Conservation (phyloP, 2,329 filamentous ascomycete genomes). For the Camptophora hylomeconis region DNA sequence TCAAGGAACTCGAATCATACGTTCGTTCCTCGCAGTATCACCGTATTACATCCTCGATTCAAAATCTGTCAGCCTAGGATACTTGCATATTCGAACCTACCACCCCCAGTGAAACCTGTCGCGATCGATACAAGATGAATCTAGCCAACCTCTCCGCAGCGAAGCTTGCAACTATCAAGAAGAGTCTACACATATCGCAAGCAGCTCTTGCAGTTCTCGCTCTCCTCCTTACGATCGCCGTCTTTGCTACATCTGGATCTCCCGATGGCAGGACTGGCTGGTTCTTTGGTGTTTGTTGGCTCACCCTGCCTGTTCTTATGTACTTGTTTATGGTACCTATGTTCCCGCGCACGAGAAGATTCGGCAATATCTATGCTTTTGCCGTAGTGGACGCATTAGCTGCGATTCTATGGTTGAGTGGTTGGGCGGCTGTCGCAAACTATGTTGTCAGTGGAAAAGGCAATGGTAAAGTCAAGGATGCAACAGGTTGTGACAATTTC, state of each 20-base stretch:
- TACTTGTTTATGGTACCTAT: slow-evolving; percentile 49
- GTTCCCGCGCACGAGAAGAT: slow-evolving; percentile 44
- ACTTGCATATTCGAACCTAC: too few relatives aligned
- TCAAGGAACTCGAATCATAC: too few relatives aligned
- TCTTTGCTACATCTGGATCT: slow-evolving; percentile 41
- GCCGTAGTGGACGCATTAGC: slow-evolving; percentile 42
- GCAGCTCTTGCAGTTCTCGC: slow-evolving; percentile 44
- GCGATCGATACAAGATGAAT: too few relatives aligned
- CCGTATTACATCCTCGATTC: too few relatives aligned
- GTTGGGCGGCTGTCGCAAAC: slow-evolving; percentile 42
- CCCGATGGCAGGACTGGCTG: slow-evolving; percentile 43
- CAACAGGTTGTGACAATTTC: slow-evolving; percentile 41
- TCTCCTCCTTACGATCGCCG: slow-evolving; percentile 43
- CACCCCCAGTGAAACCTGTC: too few relatives aligned
- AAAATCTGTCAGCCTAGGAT: too few relatives aligned
- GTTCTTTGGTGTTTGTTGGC: slow-evolving; percentile 49
- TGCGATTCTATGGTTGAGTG: slow-evolving; percentile 45
- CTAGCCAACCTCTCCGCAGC: too few relatives aligned
- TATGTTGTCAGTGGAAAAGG: slow-evolving; percentile 44
- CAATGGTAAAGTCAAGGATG: slow-evolving; percentile 34
- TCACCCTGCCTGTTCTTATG: slow-evolving; percentile 43
- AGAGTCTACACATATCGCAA: slow-evolving; percentile 40
- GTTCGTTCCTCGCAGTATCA: too few relatives aligned
- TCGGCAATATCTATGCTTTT: slow-evolving; percentile 49
- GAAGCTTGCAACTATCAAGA: slow-evolving; percentile 43